Evolutionary conservation across 2,329 filamentous ascomycete genomes (phyloP).

Genomic region (Lithohypha guttulata): DNA sequence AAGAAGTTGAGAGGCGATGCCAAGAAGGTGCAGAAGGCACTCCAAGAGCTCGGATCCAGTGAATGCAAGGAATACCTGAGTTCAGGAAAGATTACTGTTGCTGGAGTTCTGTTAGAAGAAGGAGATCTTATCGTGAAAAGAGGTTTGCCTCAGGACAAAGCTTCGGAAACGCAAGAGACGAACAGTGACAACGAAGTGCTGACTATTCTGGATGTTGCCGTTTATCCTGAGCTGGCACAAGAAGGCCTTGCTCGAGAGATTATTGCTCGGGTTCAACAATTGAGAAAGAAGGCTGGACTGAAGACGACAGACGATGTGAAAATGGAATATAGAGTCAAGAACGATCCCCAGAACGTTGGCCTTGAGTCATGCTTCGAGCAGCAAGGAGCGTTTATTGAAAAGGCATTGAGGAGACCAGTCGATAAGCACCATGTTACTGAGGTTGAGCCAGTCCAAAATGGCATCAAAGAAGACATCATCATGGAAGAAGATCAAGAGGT

Average conservation of each 20-base stretch:
- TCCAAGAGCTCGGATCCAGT: slow-evolving; percentile 66
- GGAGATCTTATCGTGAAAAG: slow-evolving; percentile 78
- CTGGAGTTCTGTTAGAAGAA: slow-evolving; percentile 70
- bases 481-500: slow-evolving; percentile 76
- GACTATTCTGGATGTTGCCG: slow-evolving; percentile 72
- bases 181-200: slow-evolving; percentile 85
- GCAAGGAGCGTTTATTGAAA: slow-evolving; percentile 60
- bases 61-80: slow-evolving; percentile 70
- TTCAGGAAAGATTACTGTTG: slow-evolving; percentile 65
- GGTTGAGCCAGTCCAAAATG: slow-evolving; percentile 40
- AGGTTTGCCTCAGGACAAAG: slow-evolving; percentile 61
- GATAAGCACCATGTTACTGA: slow-evolving; percentile 56
- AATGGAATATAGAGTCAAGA: slow-evolving; percentile 80
- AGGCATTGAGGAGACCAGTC: slow-evolving; percentile 64
- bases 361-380: slow-evolving; percentile 58
- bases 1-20: slow-evolving; percentile 98
- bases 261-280: slow-evolving; percentile 80
- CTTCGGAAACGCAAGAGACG: slow-evolving; percentile 65
- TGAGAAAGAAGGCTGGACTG: slow-evolving; percentile 88
- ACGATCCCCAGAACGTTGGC: slow-evolving; percentile 67
- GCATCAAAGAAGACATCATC: slow-evolving; percentile 51
- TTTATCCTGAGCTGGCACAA: slow-evolving; percentile 74
- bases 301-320: slow-evolving; percentile 87
- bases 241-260: slow-evolving; percentile 88
- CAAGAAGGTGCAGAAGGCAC: slow-evolving; percentile 77